Conservation (phyloP, 164 flowering plant genomes). For the Vitis amurensis region DNA sequence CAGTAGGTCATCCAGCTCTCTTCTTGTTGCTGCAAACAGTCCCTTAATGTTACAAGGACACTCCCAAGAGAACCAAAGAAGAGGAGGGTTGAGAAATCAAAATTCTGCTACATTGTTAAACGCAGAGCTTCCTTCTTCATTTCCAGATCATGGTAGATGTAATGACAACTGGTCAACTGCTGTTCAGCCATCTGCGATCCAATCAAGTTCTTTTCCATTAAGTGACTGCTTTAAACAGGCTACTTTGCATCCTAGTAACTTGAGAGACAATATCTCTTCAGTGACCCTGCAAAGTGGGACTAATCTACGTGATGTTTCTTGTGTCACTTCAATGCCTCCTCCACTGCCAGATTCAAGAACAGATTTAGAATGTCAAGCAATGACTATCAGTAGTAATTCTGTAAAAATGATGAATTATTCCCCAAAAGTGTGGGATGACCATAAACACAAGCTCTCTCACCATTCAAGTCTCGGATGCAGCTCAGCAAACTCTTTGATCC, state of each 20-base stretch:
- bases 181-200: slow-evolving; percentile 32
- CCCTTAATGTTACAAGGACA: slow-evolving; percentile 38
- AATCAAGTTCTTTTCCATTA: slow-evolving; percentile 32
- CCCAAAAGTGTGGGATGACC: slow-evolving; percentile 34
- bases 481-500: slow-evolving; percentile 28
- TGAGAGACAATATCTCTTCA: slow-evolving; percentile 32
- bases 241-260: slow-evolving; percentile 19
- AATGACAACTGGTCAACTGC: slow-evolving; percentile 49
- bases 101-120: slow-evolving; percentile 27
- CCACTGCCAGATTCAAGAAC: slow-evolving; percentile 31
- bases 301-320: slow-evolving; percentile 27
- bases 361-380: slow-evolving; percentile 35
- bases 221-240: slow-evolving; percentile 26
- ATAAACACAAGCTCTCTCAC: slow-evolving; percentile 22
- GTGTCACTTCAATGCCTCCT: slow-evolving; percentile 22
- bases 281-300: slow-evolving; percentile 24
- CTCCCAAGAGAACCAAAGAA: slow-evolving; percentile 25
- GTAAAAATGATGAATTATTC: slow-evolving; percentile 23
- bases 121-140: slow-evolving; percentile 33
- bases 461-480: slow-evolving; percentile 24
- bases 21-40: slow-evolving; percentile 34
- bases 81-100: slow-evolving; percentile 30
- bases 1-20: slow-evolving; percentile 33
- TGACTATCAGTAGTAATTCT: slow-evolving; percentile 17
- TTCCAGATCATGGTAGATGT: slow-evolving; percentile 41